Evolutionary conservation across 495 filamentous ascomycete species (phyloP).

Genomic region (Pseudevernia furfuracea): DNA sequence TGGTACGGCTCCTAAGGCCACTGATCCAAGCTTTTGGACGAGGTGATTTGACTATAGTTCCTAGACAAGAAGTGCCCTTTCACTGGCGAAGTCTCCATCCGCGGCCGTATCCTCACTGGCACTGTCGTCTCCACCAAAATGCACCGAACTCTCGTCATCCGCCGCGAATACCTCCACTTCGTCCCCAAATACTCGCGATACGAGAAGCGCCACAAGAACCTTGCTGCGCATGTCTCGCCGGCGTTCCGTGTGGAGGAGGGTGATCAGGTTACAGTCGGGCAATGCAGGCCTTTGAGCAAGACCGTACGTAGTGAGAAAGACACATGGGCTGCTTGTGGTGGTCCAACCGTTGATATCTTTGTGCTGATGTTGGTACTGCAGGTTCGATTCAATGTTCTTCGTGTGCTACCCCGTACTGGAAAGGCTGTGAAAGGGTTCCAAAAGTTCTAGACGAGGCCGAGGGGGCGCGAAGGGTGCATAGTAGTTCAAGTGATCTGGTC

Average conservation of each 20-base stretch:
- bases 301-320: constrained; percentile 59
- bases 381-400: constrained; percentile 99
- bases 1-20: constrained; percentile 51
- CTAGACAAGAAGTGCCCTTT: constrained; percentile 99
- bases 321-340: neutral
- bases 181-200: constrained; percentile 98
- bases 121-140: constrained; percentile 99
- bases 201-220: constrained; percentile 99
- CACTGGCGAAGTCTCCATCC: constrained; percentile 95
- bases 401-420: constrained; percentile 90
- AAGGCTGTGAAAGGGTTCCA: constrained; percentile 94
- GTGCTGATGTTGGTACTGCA: constrained; percentile 29
- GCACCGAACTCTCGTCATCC: constrained; percentile 98
- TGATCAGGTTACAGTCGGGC: constrained; percentile 97
- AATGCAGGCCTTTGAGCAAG: constrained; percentile 97
- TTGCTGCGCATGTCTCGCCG: constrained; percentile 95
- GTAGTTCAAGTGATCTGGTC: neutral
- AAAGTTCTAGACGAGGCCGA: constrained; percentile 75
- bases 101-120: constrained; percentile 98
- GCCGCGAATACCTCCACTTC: constrained; percentile 99
- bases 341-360: neutral
- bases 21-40: neutral
- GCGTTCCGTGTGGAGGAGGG: constrained; percentile 99
- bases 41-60: neutral
- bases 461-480: neutral